phyloP scores from a whole-genome alignment of 139 green algal species.

The Monoraphidium neglectum region DNA sequence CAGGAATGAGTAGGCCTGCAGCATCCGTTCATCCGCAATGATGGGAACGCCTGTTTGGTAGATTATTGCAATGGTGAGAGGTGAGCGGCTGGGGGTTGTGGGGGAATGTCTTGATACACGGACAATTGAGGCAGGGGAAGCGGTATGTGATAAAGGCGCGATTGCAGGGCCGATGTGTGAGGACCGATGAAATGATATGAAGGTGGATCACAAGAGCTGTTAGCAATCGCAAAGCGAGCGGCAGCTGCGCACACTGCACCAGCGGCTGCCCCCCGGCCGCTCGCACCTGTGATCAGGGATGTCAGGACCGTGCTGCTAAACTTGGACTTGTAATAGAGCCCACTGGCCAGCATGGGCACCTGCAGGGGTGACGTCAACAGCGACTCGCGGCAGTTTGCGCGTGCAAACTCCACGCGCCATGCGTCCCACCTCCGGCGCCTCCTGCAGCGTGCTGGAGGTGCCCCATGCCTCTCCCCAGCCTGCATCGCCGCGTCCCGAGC shows the following conservation, averaged over 20 bases:
- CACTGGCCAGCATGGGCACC: slow-evolving; percentile 33
- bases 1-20: slow-evolving; percentile 31
- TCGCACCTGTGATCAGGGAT: slow-evolving; percentile 24
- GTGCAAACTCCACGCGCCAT: too few relatives aligned
- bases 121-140: not conserved
- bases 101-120: not conserved
- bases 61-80: too few relatives aligned
- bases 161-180: not conserved
- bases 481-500: too few relatives aligned
- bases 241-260: not conserved
- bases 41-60: slow-evolving; percentile 24
- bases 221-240: not conserved
- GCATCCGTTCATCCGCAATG: slow-evolving; percentile 25
- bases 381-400: too few relatives aligned
- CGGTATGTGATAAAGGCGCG: not conserved
- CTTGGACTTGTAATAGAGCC: slow-evolving; percentile 28
- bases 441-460: too few relatives aligned
- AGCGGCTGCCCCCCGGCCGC: not conserved
- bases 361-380: too few relatives aligned
- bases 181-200: not conserved
- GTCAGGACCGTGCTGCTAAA: slow-evolving; percentile 29
- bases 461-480: too few relatives aligned
- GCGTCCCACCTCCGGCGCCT: too few relatives aligned
- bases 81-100: too few relatives aligned
- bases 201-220: not conserved